Evolutionary conservation across 2,329 filamentous ascomycete genomes (phyloP), one percentile per base, ranked within the genome.

Genomic region (Cytospora paraplurivora): DNA sequence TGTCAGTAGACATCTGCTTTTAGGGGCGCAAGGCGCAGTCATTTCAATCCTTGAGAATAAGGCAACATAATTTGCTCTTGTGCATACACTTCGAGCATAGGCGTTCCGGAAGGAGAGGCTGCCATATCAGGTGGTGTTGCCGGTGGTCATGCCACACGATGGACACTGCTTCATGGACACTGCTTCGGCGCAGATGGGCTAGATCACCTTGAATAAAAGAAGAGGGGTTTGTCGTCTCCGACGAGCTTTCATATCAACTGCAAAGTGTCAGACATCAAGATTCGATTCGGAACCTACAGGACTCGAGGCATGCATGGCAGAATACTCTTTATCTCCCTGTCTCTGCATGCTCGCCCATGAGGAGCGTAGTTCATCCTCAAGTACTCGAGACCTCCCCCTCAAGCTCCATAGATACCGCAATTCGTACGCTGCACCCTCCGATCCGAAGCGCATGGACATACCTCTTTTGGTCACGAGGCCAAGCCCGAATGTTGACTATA

Each of bases 11-110:
- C 35, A 38, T 53, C 33, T 61, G 27, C 15, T n/a, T 38, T 32
- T 52, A 33, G 34, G 17, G 35, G 38, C 13, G 27, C 58, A 12
- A 55, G 35, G 44, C 33, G 15, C 17, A 37, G 27, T 38, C 35
- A 17, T 49, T 34, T 49, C 37, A 17, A 35, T 53, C 32, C 17
- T n/a, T 6, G 37, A 61, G 38, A 27, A 13, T 19, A 38, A 61
- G 38, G 51, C 51, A 61, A 21, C 27, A 44, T 21, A 53, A 53
- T 55, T 55, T 55, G 38, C 58, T 55, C 52, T 27, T 35, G 38
- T 52, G 49, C 51, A 77, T 62, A 49, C 50, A 49, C 32, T 47
- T 17, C 34, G 57, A 56, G 64, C 64, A 63, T 53, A 53, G 64
- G 64, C 61, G 64, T 66, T 66, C n/a, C 27, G 53, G 61, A 41